Evolutionary conservation across 2,329 filamentous ascomycete species (phyloP), one percentile per base, ranked within the genome.

Genomic region (Leptographium galeiforme): DNA sequence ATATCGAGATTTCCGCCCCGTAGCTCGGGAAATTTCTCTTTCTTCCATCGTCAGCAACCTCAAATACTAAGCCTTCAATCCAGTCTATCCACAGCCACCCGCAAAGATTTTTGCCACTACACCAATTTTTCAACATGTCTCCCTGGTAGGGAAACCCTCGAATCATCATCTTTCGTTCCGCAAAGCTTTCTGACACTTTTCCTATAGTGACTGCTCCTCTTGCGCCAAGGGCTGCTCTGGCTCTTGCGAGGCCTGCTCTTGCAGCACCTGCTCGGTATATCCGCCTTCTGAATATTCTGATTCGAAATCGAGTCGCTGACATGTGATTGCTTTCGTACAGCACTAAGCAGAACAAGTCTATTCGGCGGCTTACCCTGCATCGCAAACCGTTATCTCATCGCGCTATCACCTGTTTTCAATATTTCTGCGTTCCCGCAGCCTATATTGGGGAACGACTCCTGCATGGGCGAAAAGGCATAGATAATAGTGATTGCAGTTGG

Each of bases 231-330:
- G 52, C 56, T 60, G 57, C 57, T 55, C 56, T 43, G 58, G 58
- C 53, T 54, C 58, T 14, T 60, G 58, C 57, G 54, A 48, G 41
- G 38, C 52, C 32, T 60, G 58, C 56, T 50, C 53, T 14, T 60
- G 58, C 58, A 53, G 10, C 51, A 55, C 58, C n/a, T 60, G 58
- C 55, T 38, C 33, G 48, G 58, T 60, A 55, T 8, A 55, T 54
- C 63, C 2, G 13, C 8, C 7, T 39, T 10, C 16, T 44, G 3
- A 16, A 5, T 25, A 25, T 25, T 25, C 5, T 25, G 25, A 25
- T 25, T 25, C 25, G 25, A 25, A 3, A 25, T 25, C 5, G 25
- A 25, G 2, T 25, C 2, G 25, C 25, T 25, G 25, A 25, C 25
- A 25, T 25, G 25, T 25, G 13, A 6, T 32, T 12, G 11, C 30